A percentile compares a stretch with the other conserved stretches of the same genome.
Evolutionary conservation across 2,329 filamentous ascomycete genomes (phyloP).

Genomic region (Fusarium sp.): DNA sequence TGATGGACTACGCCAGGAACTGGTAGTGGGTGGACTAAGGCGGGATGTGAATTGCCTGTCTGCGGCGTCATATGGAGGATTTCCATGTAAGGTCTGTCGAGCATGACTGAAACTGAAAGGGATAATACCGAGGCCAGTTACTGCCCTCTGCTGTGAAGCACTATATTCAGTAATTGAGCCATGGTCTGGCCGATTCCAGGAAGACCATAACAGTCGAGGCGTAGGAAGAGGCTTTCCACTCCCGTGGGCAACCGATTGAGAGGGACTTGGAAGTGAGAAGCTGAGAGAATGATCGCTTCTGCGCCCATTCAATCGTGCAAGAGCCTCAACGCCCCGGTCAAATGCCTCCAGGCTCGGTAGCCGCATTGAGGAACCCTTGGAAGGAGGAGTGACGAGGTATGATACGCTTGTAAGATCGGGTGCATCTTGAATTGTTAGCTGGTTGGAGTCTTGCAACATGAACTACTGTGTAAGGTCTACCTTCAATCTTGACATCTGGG

Average conservation of each 20-base stretch:
- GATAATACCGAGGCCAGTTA: not conserved
- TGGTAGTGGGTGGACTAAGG: conserved; percentile 41
- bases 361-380: not conserved
- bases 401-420: not conserved
- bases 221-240: not conserved
- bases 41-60: conserved; percentile 50
- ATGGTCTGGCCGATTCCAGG: too few relatives aligned
- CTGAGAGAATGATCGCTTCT: not conserved
- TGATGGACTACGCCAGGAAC: not conserved
- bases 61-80: not conserved
- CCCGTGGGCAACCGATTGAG: conserved; percentile 43
- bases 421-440: not conserved
- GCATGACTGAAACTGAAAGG: not conserved
- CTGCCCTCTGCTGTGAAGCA: not conserved
- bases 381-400: not conserved
- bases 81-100: not conserved
- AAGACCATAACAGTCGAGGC: not conserved
- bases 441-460: not conserved
- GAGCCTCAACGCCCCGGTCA: not conserved
- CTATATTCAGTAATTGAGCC: not conserved
- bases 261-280: not conserved
- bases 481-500: not conserved
- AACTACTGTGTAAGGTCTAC: not conserved
- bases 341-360: not conserved
- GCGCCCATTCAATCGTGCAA: not conserved